Conservation (phyloP, 2,329 filamentous ascomycete genomes). For the Colletotrichum caudatum region DNA sequence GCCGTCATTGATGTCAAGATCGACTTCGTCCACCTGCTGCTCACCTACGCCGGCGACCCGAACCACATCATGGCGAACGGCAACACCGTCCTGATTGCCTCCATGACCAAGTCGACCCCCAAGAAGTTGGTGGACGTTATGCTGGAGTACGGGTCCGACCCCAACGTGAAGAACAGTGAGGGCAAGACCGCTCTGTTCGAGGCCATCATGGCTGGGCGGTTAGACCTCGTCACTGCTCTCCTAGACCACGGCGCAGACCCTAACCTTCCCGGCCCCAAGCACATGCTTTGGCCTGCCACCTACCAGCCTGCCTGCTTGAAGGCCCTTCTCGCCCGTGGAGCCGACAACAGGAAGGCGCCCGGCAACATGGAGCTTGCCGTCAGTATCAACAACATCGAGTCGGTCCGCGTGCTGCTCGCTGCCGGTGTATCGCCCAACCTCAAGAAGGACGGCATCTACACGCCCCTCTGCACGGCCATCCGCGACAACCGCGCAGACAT, state of each 20-base stretch:
- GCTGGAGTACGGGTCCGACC: constrained; percentile 69
- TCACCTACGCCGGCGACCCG: constrained; percentile 71
- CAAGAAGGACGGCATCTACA: constrained; percentile 75
- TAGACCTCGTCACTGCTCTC: constrained; percentile 65
- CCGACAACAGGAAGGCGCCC: constrained; percentile 69
- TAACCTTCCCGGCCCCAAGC: constrained; percentile 76
- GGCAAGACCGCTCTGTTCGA: constrained; percentile 74
- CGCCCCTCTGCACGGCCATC: constrained; percentile 75
- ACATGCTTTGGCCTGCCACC: constrained; percentile 75
- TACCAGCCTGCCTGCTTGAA: constrained; percentile 70
- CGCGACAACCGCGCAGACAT: constrained; percentile 74
- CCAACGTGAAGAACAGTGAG: constrained; percentile 69
- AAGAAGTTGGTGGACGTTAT: constrained; percentile 68
- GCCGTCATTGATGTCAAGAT: constrained; percentile 65
- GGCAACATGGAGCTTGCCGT: constrained; percentile 74
- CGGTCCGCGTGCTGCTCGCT: constrained; percentile 67
- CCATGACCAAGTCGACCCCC: constrained; percentile 70
- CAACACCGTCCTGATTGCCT: constrained; percentile 70
- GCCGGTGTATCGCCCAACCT: constrained; percentile 71
- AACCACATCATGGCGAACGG: constrained; percentile 66
- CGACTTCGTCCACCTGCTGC: constrained; percentile 68
- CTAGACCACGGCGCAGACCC: constrained; percentile 71
- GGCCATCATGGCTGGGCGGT: constrained; percentile 67
- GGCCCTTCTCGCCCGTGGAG: constrained; percentile 69
- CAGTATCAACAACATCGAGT: constrained; percentile 73